Percentiles rank a stretch among this genome's conserved stretches.
These are phyloP conservation scores for Gastrolobium villosum DNA, from an alignment of 306 rosid species.

Conservation along the genomic window DNA sequence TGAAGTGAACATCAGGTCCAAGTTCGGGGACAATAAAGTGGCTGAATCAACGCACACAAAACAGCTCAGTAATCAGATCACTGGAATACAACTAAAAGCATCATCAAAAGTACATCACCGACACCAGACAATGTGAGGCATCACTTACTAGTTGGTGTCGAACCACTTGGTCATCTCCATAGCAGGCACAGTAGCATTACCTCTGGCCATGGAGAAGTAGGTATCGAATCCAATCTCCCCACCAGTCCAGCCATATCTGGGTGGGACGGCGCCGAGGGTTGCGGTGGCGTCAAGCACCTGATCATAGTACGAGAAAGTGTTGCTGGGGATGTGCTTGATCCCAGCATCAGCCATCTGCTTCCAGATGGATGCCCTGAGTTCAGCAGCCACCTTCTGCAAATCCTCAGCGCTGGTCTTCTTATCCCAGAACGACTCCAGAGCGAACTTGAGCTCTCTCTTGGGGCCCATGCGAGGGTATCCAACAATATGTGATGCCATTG, in stretches of 20 bases:
- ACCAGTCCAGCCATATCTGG: conserved; percentile 83
- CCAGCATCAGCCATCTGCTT: conserved; percentile 83
- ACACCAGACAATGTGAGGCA: neutral
- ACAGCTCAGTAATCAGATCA: conserved; percentile 38
- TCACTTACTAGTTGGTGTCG: conserved; percentile 94
- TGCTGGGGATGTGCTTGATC: conserved; percentile 93
- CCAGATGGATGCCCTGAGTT: conserved; percentile 89
- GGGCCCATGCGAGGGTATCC: conserved; percentile 99
- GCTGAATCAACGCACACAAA: conserved; percentile 59
- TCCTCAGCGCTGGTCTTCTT: conserved; percentile 88
- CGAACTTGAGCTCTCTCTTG: conserved; percentile 96
- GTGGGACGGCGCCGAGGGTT: conserved; percentile 86
- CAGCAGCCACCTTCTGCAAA: conserved; percentile 80
- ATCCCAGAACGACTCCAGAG: conserved; percentile 94
- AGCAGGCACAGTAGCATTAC: conserved; percentile 92
- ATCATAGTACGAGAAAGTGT: conserved; percentile 85
- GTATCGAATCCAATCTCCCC: conserved; percentile 89
- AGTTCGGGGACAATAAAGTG: conserved; percentile 95
- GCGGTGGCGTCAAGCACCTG: conserved; percentile 89
- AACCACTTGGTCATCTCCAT: conserved; percentile 99
- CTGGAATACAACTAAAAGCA: neutral
- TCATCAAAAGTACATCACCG: neutral
- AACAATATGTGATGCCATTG: conserved; percentile 90
- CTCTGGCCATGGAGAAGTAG: conserved; percentile 96
- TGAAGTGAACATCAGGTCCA: conserved; percentile 85